phyloP scores from a whole-genome alignment of 2,329 filamentous ascomycete genomes.

The Bipolaris gigantea region DNA sequence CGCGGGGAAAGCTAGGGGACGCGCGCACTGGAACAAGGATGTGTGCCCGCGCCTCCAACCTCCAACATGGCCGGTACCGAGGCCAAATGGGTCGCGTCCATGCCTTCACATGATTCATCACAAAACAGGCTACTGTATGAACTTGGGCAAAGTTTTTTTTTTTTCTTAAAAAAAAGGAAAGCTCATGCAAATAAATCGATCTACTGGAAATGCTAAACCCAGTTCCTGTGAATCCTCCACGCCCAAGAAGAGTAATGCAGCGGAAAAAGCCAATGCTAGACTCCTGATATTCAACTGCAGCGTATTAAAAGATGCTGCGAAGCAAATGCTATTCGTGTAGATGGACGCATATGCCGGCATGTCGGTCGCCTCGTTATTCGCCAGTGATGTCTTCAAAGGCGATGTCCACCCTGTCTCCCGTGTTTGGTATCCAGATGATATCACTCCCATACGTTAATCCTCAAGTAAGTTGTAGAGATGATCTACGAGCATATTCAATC shows the following conservation, averaged over 20 bases:
- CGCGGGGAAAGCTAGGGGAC: conserved; percentile 22
- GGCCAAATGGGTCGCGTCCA: conserved; percentile 4
- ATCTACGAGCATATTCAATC: conserved; percentile 30
- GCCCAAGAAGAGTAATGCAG: conserved; percentile 35
- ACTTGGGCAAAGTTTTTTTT: no score
- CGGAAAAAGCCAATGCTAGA: conserved; percentile 25
- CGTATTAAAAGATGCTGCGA: conserved; percentile 24
- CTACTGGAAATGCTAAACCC: conserved; percentile 36
- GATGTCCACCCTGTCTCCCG: conserved; percentile 4
- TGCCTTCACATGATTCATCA: no score
- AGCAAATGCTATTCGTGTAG: conserved; percentile 18
- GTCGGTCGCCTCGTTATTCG: background rate
- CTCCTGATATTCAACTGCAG: conserved; percentile 22
- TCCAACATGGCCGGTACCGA: conserved; percentile 12
- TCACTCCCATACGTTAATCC: conserved; percentile 5
- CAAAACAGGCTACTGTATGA: no score
- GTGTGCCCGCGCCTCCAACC: conserved; percentile 12
- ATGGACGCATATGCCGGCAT: conserved; percentile 23
- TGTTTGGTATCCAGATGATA: conserved; percentile 5
- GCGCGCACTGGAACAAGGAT: conserved; percentile 18
- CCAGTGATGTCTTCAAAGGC: conserved; percentile 5
- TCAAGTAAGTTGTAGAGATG: conserved; percentile 6
- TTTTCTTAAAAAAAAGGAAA: conserved; percentile 1
- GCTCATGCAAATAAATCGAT: conserved; percentile 29
- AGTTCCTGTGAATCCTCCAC: conserved; percentile 27